Base-by-base conservation (phyloP, 768 basidiomycete genomes). In the Panellus pusillus region DNA sequence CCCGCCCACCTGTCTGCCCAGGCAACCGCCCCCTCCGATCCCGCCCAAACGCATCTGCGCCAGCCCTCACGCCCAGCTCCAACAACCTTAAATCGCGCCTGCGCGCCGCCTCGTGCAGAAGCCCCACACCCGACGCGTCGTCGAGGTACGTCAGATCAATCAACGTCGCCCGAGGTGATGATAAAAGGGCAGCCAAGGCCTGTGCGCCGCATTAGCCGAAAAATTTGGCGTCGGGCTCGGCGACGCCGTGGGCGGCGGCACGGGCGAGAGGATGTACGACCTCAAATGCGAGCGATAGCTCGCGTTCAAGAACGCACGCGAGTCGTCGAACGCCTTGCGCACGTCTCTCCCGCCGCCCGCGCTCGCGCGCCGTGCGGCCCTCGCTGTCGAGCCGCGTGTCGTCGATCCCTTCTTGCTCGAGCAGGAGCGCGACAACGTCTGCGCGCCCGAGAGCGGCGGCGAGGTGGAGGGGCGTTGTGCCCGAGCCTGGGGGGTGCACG, bases 141-240 rank as follows among this genome's bases (percentile, higher is more conserved):
- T 96, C 93, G 12, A 94, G 74, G 52, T 89, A 87, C 0, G 86
- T 85, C 14, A 97, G 79, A 68, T 96, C 86, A 9, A 95, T 72
- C 29, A 81, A 83, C 13, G 78, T 77, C 4, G 81, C 78, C 3
- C 94, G 82, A 0, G 91, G 86, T 17, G 82, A 86, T 14, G 78
- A 77, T 13, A 93, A 79, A 24, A 91, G 74, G n/a, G 75, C 63
- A 4, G 75, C 70, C 2, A 72, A 63, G 2, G 73, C 68, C 1
- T 81, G 28, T 47, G 54, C 13, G 38, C 36, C 31, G 29, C 28
- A 18, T 37, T 44, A 31, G 28, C 38, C 3, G 38, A 39, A 9
- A 24, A 24, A 24, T 24, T 24, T 24, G 65, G 63, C 12, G 72
- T 63, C 11, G 70, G 61, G 42, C 36, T 35, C 19, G 49, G 39